Base-by-base conservation (phyloP, 2,329 filamentous ascomycete genomes). In the Amauroascus verrucosus region DNA sequence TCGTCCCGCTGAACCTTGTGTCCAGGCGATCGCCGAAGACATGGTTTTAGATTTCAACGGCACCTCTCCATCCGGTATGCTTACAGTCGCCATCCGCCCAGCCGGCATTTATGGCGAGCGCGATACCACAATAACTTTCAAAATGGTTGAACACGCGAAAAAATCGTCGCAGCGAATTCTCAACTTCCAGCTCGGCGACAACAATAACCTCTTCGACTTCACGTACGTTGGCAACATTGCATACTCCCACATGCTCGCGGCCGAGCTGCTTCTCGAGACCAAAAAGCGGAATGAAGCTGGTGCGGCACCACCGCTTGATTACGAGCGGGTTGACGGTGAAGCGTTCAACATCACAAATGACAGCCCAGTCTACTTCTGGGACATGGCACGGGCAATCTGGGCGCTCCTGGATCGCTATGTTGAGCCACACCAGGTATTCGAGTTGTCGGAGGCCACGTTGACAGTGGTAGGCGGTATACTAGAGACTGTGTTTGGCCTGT, bases 281-380 rank as follows among this genome's bases (percentile, higher is more conserved):
- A 70, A 76, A 55, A 58, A 61, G 33, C 65, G 70, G 14, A 57
- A 62, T 52, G 72, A 77, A n/a, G 55, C 65, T 33, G 67, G 68
- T 47, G 70, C 74, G 51, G 82, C 79, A 18, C 75, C 77, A 0
- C 82, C 82, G n/a, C 77, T 87, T 35, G 81, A 86, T 69, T 72
- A 82, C 70, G 85, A 88, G 72, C 78, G 77, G 55, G 82, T 90
- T 48, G 86, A 90, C 66, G 93, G 91, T 55, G 84, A 96, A 68
- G 83, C 83, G 48, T 91, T 97, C 74, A 83, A 95, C 72, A 81
- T 97, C 64, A 93, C 88, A 54, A 97, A 97, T 68, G 87, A 89
- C 70, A 76, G 82, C 61, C 91, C 91, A 4, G 77, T 94, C 18
- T 91, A 91, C 67, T 94, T 95, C 70, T 94, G 93, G 82, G 88